Evolutionary conservation across 305 asterid species (phyloP).

Genomic region (Solanum hybrid): DNA sequence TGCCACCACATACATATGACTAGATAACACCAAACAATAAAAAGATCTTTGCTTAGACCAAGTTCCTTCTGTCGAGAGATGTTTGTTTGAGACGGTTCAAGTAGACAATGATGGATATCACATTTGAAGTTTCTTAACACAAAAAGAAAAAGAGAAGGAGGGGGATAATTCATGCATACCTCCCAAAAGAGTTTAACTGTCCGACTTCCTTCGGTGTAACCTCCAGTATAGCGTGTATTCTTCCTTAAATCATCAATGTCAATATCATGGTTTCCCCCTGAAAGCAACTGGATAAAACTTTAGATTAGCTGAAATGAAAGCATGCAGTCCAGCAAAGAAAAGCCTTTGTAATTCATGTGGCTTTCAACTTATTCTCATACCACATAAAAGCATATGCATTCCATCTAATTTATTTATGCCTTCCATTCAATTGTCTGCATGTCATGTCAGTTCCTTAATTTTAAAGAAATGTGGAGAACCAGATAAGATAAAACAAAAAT

Average conservation of each 20-base stretch:
- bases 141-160: background rate
- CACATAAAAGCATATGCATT: background rate
- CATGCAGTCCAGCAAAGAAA: background rate
- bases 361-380: background rate
- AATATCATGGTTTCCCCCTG: slow-evolving; percentile 94
- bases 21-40: background rate
- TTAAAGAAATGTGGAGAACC: background rate
- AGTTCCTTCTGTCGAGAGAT: background rate
- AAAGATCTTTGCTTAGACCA: background rate
- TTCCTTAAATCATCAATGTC: slow-evolving; percentile 80
- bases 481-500: background rate
- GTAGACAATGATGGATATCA: background rate
- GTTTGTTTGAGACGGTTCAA: background rate
- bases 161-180: slow-evolving; percentile 29
- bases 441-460: background rate
- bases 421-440: background rate
- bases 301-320: background rate
- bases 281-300: slow-evolving; percentile 52
- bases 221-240: slow-evolving; percentile 86
- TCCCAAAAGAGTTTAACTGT: slow-evolving; percentile 89
- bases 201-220: slow-evolving; percentile 82
- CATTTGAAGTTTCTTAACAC: background rate
- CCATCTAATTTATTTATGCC: background rate
- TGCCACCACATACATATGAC: background rate
- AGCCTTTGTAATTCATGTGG: background rate